Evolutionary conservation across 768 basidiomycete species (phyloP), one percentile per base, ranked within the genome.

Genomic region (Rhodotorula taiwanensis): DNA sequence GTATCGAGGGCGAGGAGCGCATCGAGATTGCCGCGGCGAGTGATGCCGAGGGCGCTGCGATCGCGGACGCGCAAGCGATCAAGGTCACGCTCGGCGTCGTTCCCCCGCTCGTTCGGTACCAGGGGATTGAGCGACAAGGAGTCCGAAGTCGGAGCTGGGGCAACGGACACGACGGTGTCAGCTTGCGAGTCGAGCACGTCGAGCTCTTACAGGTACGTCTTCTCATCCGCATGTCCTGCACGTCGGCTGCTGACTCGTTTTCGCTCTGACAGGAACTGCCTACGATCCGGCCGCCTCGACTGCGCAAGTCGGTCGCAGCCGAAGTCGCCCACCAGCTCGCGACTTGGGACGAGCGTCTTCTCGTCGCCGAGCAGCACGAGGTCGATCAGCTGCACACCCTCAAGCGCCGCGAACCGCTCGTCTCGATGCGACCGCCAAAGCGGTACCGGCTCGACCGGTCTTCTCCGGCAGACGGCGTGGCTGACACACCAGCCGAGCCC

Each of bases 101-200:
- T 6, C 78, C 78, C 14, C 61, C 72, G 52, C 60, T 79, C 28
- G 62, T 79, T 2, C 58, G 75, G 36, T 79, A 79, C 64, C 70
- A 75, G 15, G 74, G 75, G 11, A 70, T 74, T 7, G 72, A 76
- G 56, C 42, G 75, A 30, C 72, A 74, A 45, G 78, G 78, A 4
- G 49, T 79, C 15, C 67, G 59, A 55, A 77, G 76, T 44, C 62
- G 78, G 44, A 71, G 71, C 18, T 79, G 79, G 79, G 79, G 79
- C 0, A 79, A 79, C 66, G 75, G 76, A 9, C 79, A 79, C 64
- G 78, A 79, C 58, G 79, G 78, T 2, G 73, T 74, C 30, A 77
- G 76, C 56, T 63, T 78, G 43, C 70, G 75, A 16, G 73, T 79
- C 13, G 77, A 79, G 61, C 55, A 58, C 3, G 74, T 78, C 4